Conservation (phyloP, 805 yeast species). For the Debaryomyces hansenii region DNA sequence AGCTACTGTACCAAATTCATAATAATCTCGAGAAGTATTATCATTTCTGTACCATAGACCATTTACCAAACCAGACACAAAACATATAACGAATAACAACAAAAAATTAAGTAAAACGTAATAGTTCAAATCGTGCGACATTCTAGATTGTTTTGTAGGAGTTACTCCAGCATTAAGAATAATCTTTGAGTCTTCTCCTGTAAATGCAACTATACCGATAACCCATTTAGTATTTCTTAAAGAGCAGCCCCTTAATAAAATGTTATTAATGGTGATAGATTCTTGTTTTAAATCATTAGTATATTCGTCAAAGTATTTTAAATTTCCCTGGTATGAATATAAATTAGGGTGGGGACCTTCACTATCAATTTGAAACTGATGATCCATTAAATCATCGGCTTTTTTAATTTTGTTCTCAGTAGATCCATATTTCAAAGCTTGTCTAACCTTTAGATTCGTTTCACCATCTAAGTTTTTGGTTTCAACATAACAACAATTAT, state of each 20-base stretch:
- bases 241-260: slow-evolving; percentile 74
- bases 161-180: slow-evolving; percentile 80
- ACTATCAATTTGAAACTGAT: slow-evolving; percentile 69
- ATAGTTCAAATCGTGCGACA: slow-evolving; percentile 69
- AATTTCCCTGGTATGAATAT: slow-evolving; percentile 73
- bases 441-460: slow-evolving; percentile 73
- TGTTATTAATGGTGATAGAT: slow-evolving; percentile 66
- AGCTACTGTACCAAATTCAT: slow-evolving; percentile 70
- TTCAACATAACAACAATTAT: slow-evolving; percentile 66
- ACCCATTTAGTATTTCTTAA: slow-evolving; percentile 83
- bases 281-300: slow-evolving; percentile 42
- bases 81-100: slow-evolving; percentile 64
- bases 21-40: slow-evolving; percentile 56
- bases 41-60: slow-evolving; percentile 58
- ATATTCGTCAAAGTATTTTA: slow-evolving; percentile 24
- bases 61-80: slow-evolving; percentile 67
- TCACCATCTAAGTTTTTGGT: slow-evolving; percentile 45
- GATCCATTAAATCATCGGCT: slow-evolving; percentile 37
- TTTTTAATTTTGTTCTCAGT: slow-evolving; percentile 40
- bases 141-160: slow-evolving; percentile 74
- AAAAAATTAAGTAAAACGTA: slow-evolving; percentile 68
- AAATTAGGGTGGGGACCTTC: slow-evolving; percentile 83
- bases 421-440: slow-evolving; percentile 64
- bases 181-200: slow-evolving; percentile 78
- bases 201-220: slow-evolving; percentile 71